phyloP scores from a whole-genome alignment of 2,329 filamentous ascomycete species.

The Fusarium sp. region DNA sequence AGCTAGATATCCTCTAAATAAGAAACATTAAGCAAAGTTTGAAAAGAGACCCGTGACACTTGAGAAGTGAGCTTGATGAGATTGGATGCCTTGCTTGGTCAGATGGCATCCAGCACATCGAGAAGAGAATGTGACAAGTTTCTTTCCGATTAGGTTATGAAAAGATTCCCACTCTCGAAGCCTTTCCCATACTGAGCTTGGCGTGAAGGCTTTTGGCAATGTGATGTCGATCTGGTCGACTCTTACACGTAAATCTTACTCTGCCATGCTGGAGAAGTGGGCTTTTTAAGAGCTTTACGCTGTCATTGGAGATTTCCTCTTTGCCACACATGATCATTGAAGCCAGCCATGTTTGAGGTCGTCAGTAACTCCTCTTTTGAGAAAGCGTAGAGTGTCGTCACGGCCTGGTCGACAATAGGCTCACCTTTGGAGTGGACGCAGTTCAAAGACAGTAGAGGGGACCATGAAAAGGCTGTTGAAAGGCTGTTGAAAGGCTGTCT shows the following conservation, averaged over 20 bases:
- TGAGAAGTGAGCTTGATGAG: not conserved
- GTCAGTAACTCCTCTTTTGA: not conserved
- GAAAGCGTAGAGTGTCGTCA: not conserved
- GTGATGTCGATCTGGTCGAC: not conserved
- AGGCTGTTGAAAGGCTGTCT: too few species aligned
- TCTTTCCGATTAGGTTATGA: not conserved
- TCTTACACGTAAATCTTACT: not conserved
- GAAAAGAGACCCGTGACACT: too few species aligned
- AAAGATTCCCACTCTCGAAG: not conserved
- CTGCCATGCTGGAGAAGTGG: not conserved
- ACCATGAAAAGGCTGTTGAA: too few species aligned
- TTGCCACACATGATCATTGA: not conserved
- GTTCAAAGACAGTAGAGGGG: not conserved
- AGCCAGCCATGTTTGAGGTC: too few species aligned
- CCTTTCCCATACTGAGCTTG: constrained; percentile 2
- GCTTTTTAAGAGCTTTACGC: not conserved
- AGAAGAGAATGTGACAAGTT: not conserved
- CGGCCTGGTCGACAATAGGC: not conserved
- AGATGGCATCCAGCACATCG: not conserved
- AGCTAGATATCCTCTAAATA: constrained; percentile 1
- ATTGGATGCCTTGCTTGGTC: not conserved
- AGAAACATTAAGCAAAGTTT: not conserved
- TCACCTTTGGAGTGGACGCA: not conserved
- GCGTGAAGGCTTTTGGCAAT: not conserved
- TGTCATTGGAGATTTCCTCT: not conserved